Conservation (phyloP, 495 filamentous ascomycete species). For the Aspergillus wentii region DNA sequence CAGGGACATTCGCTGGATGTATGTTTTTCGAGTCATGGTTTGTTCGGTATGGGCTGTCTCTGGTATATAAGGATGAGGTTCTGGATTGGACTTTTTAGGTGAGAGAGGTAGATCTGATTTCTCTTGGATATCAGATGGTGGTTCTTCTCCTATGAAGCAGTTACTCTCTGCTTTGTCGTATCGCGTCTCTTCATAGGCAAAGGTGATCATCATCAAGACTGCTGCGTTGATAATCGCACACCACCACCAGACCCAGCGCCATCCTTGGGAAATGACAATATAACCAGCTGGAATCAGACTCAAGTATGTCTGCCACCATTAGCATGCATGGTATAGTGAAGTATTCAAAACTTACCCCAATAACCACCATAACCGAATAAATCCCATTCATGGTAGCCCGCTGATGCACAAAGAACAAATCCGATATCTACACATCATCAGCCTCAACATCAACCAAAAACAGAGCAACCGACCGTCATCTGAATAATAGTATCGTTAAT, state of each 20-base stretch:
- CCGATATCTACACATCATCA: conserved; percentile 12
- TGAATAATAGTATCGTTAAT: conserved; percentile 27
- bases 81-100: too few species aligned
- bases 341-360: conserved; percentile 8
- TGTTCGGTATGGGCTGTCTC: too few species aligned
- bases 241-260: conserved; percentile 42
- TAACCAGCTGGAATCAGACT: conserved; percentile 30
- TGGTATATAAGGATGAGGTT: too few species aligned
- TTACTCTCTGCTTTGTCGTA: conserved; percentile 5
- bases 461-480: conserved; percentile 18
- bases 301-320: conserved; percentile 12
- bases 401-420: conserved; percentile 36
- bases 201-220: conserved; percentile 19
- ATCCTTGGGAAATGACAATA: conserved; percentile 27
- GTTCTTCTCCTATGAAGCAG: not conserved
- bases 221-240: conserved; percentile 29
- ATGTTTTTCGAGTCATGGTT: not conserved
- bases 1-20: conserved; percentile 3
- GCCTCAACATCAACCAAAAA: not conserved
- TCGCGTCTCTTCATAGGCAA: conserved; percentile 30
- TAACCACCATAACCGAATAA: conserved; percentile 20
- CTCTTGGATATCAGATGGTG: not conserved
- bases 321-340: not conserved
- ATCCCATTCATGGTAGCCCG: conserved; percentile 27
- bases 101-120: too few species aligned